Evolutionary conservation across 2,329 filamentous ascomycete species (phyloP), one percentile per base, ranked within the genome.

Genomic region (Cladosporium sp.): DNA sequence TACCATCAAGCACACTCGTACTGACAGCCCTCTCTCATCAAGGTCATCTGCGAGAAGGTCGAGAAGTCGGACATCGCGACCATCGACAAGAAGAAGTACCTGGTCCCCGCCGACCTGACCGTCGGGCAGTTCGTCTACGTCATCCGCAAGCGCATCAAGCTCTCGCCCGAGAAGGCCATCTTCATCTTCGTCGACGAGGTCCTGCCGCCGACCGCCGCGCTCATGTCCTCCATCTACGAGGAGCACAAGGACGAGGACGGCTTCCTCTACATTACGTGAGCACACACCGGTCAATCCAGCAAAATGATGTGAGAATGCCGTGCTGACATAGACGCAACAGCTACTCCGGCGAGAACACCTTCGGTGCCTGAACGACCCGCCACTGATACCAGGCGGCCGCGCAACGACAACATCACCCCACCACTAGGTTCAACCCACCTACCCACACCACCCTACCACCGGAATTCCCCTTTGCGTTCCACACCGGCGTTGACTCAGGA

Each of bases 51-150:
- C 80, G 93, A 97, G 76, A 97, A 97, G 80, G 92, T 97, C 63
- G 93, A 99, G 77, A 97, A 96, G 79, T 95, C 88, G 56, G 93
- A 99, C 70, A 99, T 99, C 65, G 93, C 93, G 54, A 97, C 93
- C 61, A 99, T 99, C 80, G 93, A 99, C 78, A 99, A 99, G 86
- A 99, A 99, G 85, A 99, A 99, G 79, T 99, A 99, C 69, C 83
- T 99, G 43, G 93, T 99, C 22, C 93, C 93, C 12, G 90, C 93
- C 63, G 93, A 99, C 70, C 83, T 99, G 68, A 99, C 93, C 57
- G 93, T 99, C 58, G 93, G 93, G 65, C 93, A 99, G 85, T 96
- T 99, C 70, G 93, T 99, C 77, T 99, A 99, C 75, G 93, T 99
- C 59, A 99, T 99, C 76, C 90, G 93, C 72, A 99, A 99, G 83